Evolutionary conservation across 306 rosid species (phyloP), one percentile per base, ranked within the genome.

Genomic region (Crotalaria pallida): DNA sequence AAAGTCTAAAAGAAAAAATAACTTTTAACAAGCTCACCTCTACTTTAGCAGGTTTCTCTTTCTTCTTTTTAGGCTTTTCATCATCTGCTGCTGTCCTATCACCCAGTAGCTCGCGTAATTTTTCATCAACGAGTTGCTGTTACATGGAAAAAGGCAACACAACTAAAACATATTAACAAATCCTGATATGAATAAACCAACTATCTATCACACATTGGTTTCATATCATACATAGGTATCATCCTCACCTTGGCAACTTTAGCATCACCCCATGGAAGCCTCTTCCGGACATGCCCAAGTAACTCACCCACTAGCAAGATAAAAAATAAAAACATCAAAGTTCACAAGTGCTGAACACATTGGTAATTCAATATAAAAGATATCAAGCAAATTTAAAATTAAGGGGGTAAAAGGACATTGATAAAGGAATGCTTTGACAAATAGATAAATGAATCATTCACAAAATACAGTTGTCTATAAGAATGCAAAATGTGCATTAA

Each of bases 191-290:
- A 84, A 55, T 33, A 52, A 67, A 66, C 5, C 33, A 72, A 36
- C 19, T 11, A 66, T 44, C 29, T n/a, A 34, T 62, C n/a, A n/a
- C 29, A 21, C 64, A 49, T 22, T 40, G 41, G 1, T 26, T 72
- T 62, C 21, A 27, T 3, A 41, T 38, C n/a, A 40, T 34, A 53
- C n/a, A 40, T 27, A 53, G 77, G 48, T 23, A 52, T 53, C 17
- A 62, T 75, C n/a, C n/a, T n/a, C 67, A 95, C 99, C 96, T 95
- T 95, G 41, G 81, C 96, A 71, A 86, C 84, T 83, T 95, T 95
- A 60, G 97, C 92, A 78, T 95, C 97, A 69, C 87, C 99, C 99
- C 99, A 95, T 21, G 96, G 96, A 62, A 83, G 88, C 81, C 79
- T 87, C 88, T 86, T 95, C 65, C 99, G 83, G 71, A 95, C 70